Base-by-base conservation (phyloP, 306 rosid genomes). In the Rosa multiflora region DNA sequence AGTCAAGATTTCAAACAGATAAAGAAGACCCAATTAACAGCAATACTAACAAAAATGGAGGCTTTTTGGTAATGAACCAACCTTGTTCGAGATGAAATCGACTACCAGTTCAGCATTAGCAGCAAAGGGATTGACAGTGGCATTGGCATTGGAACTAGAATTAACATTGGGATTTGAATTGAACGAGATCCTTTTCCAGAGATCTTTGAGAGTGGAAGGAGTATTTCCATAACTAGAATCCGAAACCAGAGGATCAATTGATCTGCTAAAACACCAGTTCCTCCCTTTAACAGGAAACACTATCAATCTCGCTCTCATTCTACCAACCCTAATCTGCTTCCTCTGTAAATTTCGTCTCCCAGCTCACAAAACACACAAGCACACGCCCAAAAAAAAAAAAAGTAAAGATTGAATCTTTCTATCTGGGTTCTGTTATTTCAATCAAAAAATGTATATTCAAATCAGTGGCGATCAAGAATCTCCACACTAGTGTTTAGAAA, bases 221-320 rank as follows among this genome's bases (percentile, higher is more conserved):
- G 88, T 61, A 13, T 84, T 90, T 53, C 89, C 62, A 4, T 83
- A 76, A 58, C 87, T 29, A 4, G 82, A 67, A 59, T 88, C 77
- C 26, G 88, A 77, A 78, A 79, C 68, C 13, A 84, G 20, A 12
- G 75, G 86, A 14, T 89, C 91, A 66, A 86, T 63, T 68, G 97
- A 76, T 88, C 97, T 85, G 86, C 82, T 61, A 70, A 92, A 94
- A 75, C 97, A 94, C 97, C 99, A 94, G 62, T 88, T 92, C 73
- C 88, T 88, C 21, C 97, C 97, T 74, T 83, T 83, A n/a, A 92
- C 83, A 5, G 97, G 97, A 87, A 94, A 92, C 35, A 92, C 99
- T 8, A 92, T 79, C 87, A 94, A 83, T 86, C 88, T 94, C 44
- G 99, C 97, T 90, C 84, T 92, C 99, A 92, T 92, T 73, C 12